A percentile compares a stretch with the other conserved stretches of the same genome.
Evolutionary conservation across 345 rosid genomes (phyloP).

Genomic region (Corchorus olitorius): DNA sequence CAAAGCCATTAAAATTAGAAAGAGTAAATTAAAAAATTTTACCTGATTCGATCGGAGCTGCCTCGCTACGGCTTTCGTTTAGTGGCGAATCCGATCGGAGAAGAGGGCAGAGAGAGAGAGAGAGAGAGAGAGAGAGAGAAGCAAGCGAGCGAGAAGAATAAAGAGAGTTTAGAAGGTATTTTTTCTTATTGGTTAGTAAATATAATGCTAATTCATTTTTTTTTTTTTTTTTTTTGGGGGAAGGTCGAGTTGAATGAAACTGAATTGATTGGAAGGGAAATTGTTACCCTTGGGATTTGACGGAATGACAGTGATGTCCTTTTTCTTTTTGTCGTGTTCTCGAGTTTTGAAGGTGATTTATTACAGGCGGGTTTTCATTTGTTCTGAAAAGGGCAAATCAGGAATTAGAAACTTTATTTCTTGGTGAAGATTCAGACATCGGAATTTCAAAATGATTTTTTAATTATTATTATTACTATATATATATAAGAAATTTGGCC

Average conservation of each 20-base stretch:
- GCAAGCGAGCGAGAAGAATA: too few relatives aligned
- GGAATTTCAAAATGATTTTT: background rate
- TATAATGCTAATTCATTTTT: background rate
- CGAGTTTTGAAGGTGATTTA: background rate
- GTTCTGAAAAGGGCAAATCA: background rate
- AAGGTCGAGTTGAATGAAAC: background rate
- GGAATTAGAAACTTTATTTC: background rate
- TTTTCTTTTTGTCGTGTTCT: background rate
- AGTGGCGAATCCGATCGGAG: conserved; percentile 7
- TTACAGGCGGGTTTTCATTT: background rate
- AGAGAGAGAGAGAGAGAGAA: background rate
- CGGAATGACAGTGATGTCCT: background rate
- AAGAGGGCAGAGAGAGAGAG: background rate
- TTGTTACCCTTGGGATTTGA: background rate
- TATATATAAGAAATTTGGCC: too few relatives aligned
- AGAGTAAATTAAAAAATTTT: too few relatives aligned
- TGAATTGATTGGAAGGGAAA: background rate
- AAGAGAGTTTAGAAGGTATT: background rate
- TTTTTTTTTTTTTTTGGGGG: background rate
- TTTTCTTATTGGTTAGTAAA: background rate
- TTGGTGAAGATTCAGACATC: too few relatives aligned
- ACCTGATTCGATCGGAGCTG: background rate
- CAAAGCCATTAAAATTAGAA: background rate
- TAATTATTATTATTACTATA: too few relatives aligned
- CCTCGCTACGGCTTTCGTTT: background rate